Base-by-base conservation (phyloP, 2,329 filamentous ascomycete species). In the Epichloe uncinata region DNA sequence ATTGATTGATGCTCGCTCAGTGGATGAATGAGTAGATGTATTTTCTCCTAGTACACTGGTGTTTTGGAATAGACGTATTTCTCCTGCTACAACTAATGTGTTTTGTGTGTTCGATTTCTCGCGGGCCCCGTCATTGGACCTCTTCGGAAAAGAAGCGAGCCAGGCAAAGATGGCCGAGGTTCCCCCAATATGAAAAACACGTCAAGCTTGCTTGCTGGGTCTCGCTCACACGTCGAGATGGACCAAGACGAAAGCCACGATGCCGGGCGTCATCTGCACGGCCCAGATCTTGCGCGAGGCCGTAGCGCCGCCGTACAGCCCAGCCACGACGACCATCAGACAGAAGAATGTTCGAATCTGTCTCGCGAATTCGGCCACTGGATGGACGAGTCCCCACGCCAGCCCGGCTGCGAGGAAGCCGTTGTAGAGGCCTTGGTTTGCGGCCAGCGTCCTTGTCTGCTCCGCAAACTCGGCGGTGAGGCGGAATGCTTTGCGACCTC, bases 341-440 rank as follows among this genome's bases (percentile, higher is more conserved):
- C 71, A 61, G 61, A 75, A 75, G 57, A 75, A 76, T n/a, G 72
- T 53, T 40, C 64, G 61, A 45, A 76, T 62, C 61, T 76, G 69
- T 3, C 49, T 55, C 13, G 64, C 66, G 51, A 75, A 68, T 38
- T 61, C 66, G 6, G 61, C 49, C 5, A 65, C 63, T 1, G 73
- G 71, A 55, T 75, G 72, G 3, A 62, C n/a, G 16, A 74, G 53
- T 3, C 68, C 66, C 73, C 73, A 76, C 22, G 62, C 51, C 2
- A 76, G 59, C 0, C 73, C 73, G 1, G 72, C 71, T 3, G 72
- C 68, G n/a, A 76, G 63, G 49, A 76, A 74, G 41, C 73, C 73
- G 56, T 76, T 76, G 62, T 76, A 76, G 5, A 76, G 63, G 18
- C 73, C 73, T 57, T 75, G 73, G 58, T 75, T 76, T 48, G 70